Evolutionary conservation across 176 grass and related monocot species (phyloP).

Genomic region (Chloris gayana): DNA sequence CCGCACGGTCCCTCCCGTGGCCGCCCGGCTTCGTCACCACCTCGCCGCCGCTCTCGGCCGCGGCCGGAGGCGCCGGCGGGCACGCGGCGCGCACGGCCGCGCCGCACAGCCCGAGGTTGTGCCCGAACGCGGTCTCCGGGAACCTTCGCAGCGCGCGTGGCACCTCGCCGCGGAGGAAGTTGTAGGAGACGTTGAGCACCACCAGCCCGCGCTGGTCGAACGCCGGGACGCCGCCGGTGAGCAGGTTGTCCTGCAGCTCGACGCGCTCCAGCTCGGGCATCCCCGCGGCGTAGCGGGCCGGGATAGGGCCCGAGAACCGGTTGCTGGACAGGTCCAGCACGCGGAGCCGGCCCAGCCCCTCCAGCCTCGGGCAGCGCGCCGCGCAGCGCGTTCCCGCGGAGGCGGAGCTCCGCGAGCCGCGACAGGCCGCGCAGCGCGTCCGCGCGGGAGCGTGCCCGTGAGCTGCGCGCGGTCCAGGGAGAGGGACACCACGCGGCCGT

Average conservation of each 20-base stretch:
- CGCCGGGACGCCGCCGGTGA: slow-evolving; percentile 68
- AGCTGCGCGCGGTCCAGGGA: slow-evolving; percentile 68
- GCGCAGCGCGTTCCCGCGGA: slow-evolving; percentile 78
- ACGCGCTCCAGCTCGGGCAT: slow-evolving; percentile 46
- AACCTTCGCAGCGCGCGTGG: slow-evolving; percentile 58
- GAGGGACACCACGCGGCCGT: slow-evolving; percentile 61
- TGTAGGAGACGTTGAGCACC: slow-evolving; percentile 87
- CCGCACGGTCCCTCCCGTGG: background rate
- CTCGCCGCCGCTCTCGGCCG: background rate
- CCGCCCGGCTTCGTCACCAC: background rate
- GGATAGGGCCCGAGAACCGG: slow-evolving; percentile 85
- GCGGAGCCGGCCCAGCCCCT: slow-evolving; percentile 52
- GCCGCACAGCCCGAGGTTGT: slow-evolving; percentile 81
- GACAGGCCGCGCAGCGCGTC: slow-evolving; percentile 46
- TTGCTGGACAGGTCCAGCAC: slow-evolving; percentile 73
- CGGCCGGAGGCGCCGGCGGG: background rate
- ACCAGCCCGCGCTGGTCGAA: slow-evolving; percentile 58
- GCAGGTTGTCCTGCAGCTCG: slow-evolving; percentile 89
- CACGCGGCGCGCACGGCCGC: slow-evolving; percentile 43
- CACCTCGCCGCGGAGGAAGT: slow-evolving; percentile 79
- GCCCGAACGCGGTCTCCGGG: slow-evolving; percentile 55
- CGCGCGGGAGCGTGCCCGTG: slow-evolving; percentile 48
- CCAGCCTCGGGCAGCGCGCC: slow-evolving; percentile 69
- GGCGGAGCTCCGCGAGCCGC: slow-evolving; percentile 49
- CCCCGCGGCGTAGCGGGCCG: slow-evolving; percentile 27